A percentile compares a stretch with the other conserved stretches of the same genome.
Evolutionary conservation across 2,329 filamentous ascomycete species (phyloP).

Genomic region (Blastomyces gilchristii): DNA sequence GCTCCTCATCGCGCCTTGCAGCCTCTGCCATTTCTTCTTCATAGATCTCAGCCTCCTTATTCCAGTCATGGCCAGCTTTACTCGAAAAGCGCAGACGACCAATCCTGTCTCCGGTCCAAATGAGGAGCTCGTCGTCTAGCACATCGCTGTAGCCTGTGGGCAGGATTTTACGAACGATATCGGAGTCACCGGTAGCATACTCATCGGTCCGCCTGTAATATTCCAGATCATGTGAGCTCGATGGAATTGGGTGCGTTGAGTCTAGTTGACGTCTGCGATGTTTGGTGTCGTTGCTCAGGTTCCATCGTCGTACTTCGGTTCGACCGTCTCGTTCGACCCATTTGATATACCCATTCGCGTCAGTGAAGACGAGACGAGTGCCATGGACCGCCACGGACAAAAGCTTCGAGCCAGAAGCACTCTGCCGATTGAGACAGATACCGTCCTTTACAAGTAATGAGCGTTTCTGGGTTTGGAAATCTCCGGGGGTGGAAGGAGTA

Average conservation of each 20-base stretch:
- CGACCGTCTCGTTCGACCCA: conserved; percentile 82
- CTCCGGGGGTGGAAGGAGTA: conserved; percentile 18
- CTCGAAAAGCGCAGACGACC: conserved; percentile 59
- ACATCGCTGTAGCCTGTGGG: conserved; percentile 41
- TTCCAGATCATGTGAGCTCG: conserved; percentile 34
- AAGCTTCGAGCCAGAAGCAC: conserved; percentile 67
- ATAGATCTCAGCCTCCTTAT: conserved; percentile 23
- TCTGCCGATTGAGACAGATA: conserved; percentile 68
- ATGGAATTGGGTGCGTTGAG: conserved; percentile 28
- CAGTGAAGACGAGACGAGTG: conserved; percentile 68
- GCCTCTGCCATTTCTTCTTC: conserved; percentile 18
- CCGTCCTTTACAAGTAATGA: conserved; percentile 14
- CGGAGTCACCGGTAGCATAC: conserved; percentile 47
- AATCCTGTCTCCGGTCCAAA: conserved; percentile 82
- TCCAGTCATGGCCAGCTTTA: conserved; percentile 21
- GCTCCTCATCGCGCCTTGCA: neutral
- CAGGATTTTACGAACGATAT: conserved; percentile 71
- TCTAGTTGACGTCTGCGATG: conserved; percentile 7
- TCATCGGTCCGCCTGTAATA: conserved; percentile 40
- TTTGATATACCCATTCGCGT: conserved; percentile 72
- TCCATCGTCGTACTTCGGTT: conserved; percentile 45
- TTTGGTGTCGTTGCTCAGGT: conserved; percentile 39
- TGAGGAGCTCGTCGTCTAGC: conserved; percentile 55
- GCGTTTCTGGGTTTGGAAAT: neutral
- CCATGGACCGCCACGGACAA: conserved; percentile 75